Conservation (phyloP, 1,284 basidiomycete genomes). For the Moesziomyces antarcticus region DNA sequence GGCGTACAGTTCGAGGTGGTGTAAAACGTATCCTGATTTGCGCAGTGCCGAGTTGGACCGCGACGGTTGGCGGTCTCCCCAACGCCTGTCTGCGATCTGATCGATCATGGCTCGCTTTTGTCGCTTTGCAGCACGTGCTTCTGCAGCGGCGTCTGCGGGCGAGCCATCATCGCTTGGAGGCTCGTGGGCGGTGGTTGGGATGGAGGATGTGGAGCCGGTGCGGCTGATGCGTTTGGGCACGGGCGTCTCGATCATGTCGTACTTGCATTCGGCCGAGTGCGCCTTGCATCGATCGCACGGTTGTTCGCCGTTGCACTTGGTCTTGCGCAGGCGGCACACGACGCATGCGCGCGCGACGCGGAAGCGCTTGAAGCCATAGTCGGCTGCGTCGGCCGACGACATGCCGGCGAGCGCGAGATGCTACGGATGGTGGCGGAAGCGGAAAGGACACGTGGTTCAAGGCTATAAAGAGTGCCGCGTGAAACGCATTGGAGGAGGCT, state of each 20-base stretch:
- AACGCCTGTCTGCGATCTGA: constrained; percentile 38
- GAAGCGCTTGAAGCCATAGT: constrained; percentile 48
- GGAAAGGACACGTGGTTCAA: no score
- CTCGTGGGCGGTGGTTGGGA: constrained; percentile 3
- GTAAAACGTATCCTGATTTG: constrained; percentile 36
- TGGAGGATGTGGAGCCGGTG: constrained; percentile 18
- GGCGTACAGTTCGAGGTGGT: constrained; percentile 42
- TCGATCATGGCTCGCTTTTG: constrained; percentile 47
- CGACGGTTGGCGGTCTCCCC: constrained; percentile 24
- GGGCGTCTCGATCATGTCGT: constrained; percentile 39
- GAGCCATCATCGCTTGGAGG: constrained; percentile 18
- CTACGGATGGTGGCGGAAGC: no score
- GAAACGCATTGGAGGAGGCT: no score
- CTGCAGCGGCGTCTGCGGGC: constrained; percentile 10
- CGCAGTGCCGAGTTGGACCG: constrained; percentile 22
- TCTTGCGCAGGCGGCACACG: constrained; percentile 47
- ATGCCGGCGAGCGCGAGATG: constrained; percentile 3
- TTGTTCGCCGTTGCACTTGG: constrained; percentile 49
- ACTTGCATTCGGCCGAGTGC: constrained; percentile 45
- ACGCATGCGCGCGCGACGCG: constrained; percentile 41
- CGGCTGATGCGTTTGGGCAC: constrained; percentile 25
- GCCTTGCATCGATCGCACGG: constrained; percentile 50
- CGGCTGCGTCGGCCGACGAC: constrained; percentile 49
- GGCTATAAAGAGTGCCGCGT: no score
- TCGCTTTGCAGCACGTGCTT: constrained; percentile 29